phyloP scores from a whole-genome alignment of 305 asterid genomes.

The Fraxinus dipetala region DNA sequence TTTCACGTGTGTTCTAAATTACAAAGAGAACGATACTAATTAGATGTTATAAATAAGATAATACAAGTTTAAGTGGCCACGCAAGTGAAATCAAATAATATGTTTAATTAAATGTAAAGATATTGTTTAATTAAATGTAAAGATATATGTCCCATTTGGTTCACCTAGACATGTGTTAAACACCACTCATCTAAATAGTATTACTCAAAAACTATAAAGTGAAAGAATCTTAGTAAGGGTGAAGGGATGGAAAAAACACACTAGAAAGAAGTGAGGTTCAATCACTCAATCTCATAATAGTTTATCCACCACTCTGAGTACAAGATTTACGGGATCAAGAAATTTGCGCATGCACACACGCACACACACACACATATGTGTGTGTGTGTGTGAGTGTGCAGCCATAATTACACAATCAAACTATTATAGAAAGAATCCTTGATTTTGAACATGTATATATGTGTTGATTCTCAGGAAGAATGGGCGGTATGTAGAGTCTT shows the following conservation, averaged over 20 bases:
- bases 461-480: slow-evolving; percentile 51
- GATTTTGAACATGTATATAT: neutral
- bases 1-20: neutral
- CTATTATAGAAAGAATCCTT: neutral
- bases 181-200: neutral
- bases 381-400: no score
- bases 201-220: neutral
- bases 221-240: neutral
- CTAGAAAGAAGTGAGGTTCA: neutral
- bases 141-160: neutral
- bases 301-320: neutral
- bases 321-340: neutral
- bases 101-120: neutral
- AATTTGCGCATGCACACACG: neutral
- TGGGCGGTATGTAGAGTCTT: slow-evolving; percentile 89
- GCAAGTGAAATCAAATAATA: neutral
- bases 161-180: neutral
- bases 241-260: neutral
- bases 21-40: neutral
- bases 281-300: neutral
- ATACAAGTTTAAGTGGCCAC: neutral
- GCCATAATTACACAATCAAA: neutral
- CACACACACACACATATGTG: no score
- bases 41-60: neutral
- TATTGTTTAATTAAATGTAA: neutral